These are phyloP conservation scores for Hortiboletus flavorubellus DNA, from an alignment of 768 basidiomycete genomes.

Conservation along the genomic window DNA sequence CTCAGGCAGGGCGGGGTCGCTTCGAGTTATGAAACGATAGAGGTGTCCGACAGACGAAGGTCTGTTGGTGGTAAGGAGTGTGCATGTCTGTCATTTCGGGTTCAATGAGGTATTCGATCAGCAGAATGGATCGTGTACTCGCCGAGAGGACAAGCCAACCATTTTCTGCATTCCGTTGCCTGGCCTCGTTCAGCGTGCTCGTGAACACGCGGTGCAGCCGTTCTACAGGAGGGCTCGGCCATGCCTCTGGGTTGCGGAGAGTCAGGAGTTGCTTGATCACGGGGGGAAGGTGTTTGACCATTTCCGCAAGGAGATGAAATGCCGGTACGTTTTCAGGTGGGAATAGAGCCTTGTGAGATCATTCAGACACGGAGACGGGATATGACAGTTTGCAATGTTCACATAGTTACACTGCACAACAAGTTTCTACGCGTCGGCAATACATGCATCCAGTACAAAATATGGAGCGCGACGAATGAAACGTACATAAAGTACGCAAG, in stretches of 20 bases:
- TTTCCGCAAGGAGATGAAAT: slow-evolving; percentile 10
- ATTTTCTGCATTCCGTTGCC: slow-evolving; percentile 59
- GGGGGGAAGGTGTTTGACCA: slow-evolving; percentile 53
- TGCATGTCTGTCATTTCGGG: slow-evolving; percentile 62
- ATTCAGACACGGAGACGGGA: neutral
- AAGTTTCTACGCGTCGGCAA: slow-evolving; percentile 15
- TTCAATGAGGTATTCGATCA: slow-evolving; percentile 21
- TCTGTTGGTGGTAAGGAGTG: slow-evolving; percentile 77
- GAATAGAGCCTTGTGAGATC: slow-evolving; percentile 1
- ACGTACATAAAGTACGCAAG: slow-evolving; percentile 1
- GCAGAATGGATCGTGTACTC: slow-evolving; percentile 26
- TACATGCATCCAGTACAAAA: slow-evolving; percentile 21
- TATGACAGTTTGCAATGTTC: neutral
- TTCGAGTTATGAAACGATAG: slow-evolving; percentile 71
- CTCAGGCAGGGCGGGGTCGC: slow-evolving; percentile 36
- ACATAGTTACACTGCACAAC: slow-evolving; percentile 22
- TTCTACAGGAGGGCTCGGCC: slow-evolving; percentile 52
- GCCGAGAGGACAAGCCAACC: slow-evolving; percentile 83
- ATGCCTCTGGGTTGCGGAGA: slow-evolving; percentile 59
- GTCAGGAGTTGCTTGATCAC: slow-evolving; percentile 70
- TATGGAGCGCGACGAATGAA: slow-evolving; percentile 12
- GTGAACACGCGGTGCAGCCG: slow-evolving; percentile 55
- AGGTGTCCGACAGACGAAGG: slow-evolving; percentile 77
- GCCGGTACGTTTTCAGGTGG: neutral
- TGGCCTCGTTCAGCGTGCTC: slow-evolving; percentile 64